Evolutionary conservation across 805 yeast genomes (phyloP), one percentile per base, ranked within the genome.

Genomic region (Lipomyces sp.): DNA sequence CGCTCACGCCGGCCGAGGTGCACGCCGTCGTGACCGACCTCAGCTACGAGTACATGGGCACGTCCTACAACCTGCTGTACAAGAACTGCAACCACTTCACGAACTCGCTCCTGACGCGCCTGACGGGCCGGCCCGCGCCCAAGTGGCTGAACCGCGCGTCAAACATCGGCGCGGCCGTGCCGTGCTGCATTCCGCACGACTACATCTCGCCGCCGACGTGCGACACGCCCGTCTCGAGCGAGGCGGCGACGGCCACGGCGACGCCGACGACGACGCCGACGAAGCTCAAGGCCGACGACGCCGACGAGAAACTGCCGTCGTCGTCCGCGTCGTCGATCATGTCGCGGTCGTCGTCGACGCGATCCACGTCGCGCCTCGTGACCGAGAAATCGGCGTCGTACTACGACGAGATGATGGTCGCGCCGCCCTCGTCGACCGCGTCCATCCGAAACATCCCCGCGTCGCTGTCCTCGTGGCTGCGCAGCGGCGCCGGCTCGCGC

Each of bases 81-180:
- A 54, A 54, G 41, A 55, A 55, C 39, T 55, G 59, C 34, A 55
- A 55, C 31, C 59, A 55, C 35, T 55, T 55, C 34, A 55, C 59
- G 23, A 28, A 53, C 35, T 31, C 52, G 7, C 45, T 55, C 7
- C 35, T 55, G 19, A 11, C 35, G 33, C 47, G 59, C 16, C 45
- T 55, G 2, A 55, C 58, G 5, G 39, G 28, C 32, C 22, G 24
- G 7, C 49, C 51, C 5, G 56, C 53, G 2, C 59, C 59, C 28
- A 38, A 51, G 4, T 55, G 59, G 59, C 53, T 55, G 14, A 55
- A 55, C 32, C 43, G 59, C 11, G 57, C 59, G 19, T 46, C 59
- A 1, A 26, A 14, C 18, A 38, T 55, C 14, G 59, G 59, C 33
- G 18, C 38, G 10, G 59, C 51, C 18, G 18, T 55, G 23, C 59